Conservation (phyloP, 2,329 filamentous ascomycete species). For the Colletotrichum coccodes region DNA sequence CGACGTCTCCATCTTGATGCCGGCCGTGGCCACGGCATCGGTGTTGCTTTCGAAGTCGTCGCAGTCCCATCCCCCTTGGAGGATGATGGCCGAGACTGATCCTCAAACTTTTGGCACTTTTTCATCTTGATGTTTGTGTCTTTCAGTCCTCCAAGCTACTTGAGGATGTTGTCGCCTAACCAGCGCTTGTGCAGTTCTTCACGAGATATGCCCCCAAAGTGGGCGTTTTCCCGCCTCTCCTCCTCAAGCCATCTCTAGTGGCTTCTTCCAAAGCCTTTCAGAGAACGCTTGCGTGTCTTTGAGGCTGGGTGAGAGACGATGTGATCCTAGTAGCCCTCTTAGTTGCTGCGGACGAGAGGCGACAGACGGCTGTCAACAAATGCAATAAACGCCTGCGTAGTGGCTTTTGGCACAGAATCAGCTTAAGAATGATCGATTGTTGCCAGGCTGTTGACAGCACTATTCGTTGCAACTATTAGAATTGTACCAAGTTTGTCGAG, state of each 20-base stretch:
- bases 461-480: no score
- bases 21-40: background rate
- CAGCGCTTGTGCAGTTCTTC: slow-evolving; percentile 47
- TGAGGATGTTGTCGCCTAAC: slow-evolving; percentile 44
- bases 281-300: slow-evolving; percentile 36
- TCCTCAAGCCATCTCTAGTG: slow-evolving; percentile 50
- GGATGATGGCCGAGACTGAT: background rate
- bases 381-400: no score
- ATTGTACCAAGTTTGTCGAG: no score
- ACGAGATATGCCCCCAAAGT: slow-evolving; percentile 38
- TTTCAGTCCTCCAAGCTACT: slow-evolving; percentile 38
- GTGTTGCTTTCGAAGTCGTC: background rate
- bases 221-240: slow-evolving; percentile 45
- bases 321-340: slow-evolving; percentile 47
- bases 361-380: no score
- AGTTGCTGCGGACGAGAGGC: no score
- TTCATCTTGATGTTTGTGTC: background rate
- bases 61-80: background rate
- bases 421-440: no score
- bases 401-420: no score
- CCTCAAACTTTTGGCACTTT: background rate
- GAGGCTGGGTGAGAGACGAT: slow-evolving; percentile 36
- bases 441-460: no score
- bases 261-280: slow-evolving; percentile 40
- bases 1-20: background rate